A percentile compares a stretch with the other conserved stretches of the same genome.
Evolutionary conservation across 2,329 filamentous ascomycete genomes (phyloP).

Genomic region (Pseudogymnoascus sp.): DNA sequence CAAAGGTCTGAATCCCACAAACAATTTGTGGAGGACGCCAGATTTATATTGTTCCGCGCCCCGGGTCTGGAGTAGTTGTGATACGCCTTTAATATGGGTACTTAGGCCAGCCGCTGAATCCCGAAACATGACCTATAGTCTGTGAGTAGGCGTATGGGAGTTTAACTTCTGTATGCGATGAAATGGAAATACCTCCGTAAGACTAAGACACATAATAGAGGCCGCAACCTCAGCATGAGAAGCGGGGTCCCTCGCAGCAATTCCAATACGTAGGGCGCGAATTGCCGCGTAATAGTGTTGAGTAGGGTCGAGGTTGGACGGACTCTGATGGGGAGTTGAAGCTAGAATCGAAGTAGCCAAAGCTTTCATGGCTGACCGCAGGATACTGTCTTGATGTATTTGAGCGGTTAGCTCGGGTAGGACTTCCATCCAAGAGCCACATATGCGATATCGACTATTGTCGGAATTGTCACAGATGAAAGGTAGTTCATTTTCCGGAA

Average conservation of each 20-base stretch:
- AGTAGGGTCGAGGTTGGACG: background rate
- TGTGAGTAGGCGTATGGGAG: background rate
- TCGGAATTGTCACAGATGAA: constrained; percentile 3
- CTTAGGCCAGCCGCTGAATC: constrained; percentile 21
- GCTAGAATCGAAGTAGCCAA: background rate
- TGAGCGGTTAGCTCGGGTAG: constrained; percentile 26
- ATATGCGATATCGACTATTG: constrained; percentile 23
- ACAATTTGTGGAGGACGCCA: constrained; percentile 31
- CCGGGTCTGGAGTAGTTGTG: constrained; percentile 27
- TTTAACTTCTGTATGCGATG: background rate
- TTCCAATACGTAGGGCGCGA: background rate
- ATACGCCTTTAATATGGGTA: constrained; percentile 30
- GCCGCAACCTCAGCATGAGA: background rate
- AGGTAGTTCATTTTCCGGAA: constrained; percentile 14
- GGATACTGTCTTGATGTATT: constrained; percentile 5
- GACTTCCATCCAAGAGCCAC: constrained; percentile 34
- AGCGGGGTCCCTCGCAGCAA: background rate
- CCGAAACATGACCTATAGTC: constrained; percentile 28
- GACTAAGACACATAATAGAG: constrained; percentile 28
- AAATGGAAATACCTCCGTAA: constrained; percentile 21
- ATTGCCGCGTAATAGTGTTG: background rate
- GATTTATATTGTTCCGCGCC: constrained; percentile 25
- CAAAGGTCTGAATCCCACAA: constrained; percentile 33
- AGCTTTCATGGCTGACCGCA: background rate
- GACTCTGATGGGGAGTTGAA: background rate